Evolutionary conservation across 2,329 filamentous ascomycete species (phyloP), one percentile per base, ranked within the genome.

Genomic region (Aspergillus aculeatus): DNA sequence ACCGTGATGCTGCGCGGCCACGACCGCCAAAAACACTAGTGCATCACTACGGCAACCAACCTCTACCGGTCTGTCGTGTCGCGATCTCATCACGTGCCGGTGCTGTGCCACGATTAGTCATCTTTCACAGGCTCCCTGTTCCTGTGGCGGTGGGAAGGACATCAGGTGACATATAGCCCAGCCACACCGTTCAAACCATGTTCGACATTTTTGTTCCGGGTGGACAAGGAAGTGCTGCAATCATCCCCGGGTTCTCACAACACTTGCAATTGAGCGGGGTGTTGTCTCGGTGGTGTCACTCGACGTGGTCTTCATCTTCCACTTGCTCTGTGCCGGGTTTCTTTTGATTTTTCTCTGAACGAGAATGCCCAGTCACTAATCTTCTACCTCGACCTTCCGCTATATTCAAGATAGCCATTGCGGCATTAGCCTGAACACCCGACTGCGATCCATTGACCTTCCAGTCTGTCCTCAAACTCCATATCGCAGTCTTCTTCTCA

Each of bases 1-100:
- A 62, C 59, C 26, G 59, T 63, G 63, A 64, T 52, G 58, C 57
- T 21, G 62, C 61, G 63, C 58, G 60, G 57, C 51, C 58, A 61
- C 64, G 62, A 61, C 61, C 35, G 50, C 47, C 62, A 53, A 66
- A 66, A 68, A 66, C 58, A 67, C 52, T 21, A 10, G 12, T 0
- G 29, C 38, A 73, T 76, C 73, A 71, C 82, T 44, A 66, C 74
- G 68, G 83, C 84, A 88, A 88, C 85, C 71, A 29, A 48, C 21
- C 21, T 24, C 50, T 59, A 56, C 52, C 57, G 19, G 56, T 38
- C 47, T 54, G 57, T 60, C 61, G 58, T 58, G 58, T 62, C 61
- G 61, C 53, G 32, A 2, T 12, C 12, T 2, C 49, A 38, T 66
- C 64, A 55, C 64, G 65, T 67, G 66, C 65, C 51, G 6, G 16